A percentile compares a stretch with the other conserved stretches of the same genome.
These are phyloP conservation scores for Heliocybe sulcata DNA, from an alignment of 1,284 basidiomycete species.

Conservation along the genomic window DNA sequence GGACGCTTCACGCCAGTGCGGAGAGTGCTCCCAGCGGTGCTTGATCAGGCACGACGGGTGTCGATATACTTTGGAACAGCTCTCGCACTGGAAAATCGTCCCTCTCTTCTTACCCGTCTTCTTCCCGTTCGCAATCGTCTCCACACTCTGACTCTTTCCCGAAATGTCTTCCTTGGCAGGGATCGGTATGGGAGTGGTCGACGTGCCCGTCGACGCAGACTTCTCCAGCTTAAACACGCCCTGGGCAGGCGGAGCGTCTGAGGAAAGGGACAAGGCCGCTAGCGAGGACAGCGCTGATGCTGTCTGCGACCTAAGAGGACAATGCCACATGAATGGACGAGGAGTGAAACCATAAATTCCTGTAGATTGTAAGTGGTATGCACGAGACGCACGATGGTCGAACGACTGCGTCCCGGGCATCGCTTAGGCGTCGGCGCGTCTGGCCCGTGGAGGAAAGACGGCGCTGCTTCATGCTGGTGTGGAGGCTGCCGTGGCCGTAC, in stretches of 20 bases:
- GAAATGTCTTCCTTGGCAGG: constrained; percentile 16
- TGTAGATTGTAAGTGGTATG: neutral
- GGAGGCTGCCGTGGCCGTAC: constrained; percentile 2
- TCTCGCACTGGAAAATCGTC: constrained; percentile 87
- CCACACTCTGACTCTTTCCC: constrained; percentile 5
- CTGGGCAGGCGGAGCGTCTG: constrained; percentile 30
- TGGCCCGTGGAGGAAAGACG: constrained; percentile 63
- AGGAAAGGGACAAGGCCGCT: constrained; percentile 41
- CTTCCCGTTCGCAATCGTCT: neutral
- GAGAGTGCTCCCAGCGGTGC: constrained; percentile 96
- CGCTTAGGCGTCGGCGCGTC: constrained; percentile 60
- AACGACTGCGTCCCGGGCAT: constrained; percentile 66
- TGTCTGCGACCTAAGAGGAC: constrained; percentile 30
- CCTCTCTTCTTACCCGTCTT: constrained; percentile 66
- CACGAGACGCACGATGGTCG: constrained; percentile 56
- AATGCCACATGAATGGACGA: neutral
- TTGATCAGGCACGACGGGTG: constrained; percentile 95
- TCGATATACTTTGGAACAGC: constrained; percentile 89
- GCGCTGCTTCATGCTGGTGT: constrained; percentile 39
- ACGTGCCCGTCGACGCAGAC: constrained; percentile 12
- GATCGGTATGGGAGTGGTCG: constrained; percentile 12
- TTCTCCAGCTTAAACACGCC: constrained; percentile 12
- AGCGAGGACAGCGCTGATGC: constrained; percentile 41
- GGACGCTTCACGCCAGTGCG: constrained; percentile 94
- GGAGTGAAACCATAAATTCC: neutral